Percentiles rank a stretch among this genome's conserved stretches.
These are phyloP conservation scores for Melanogaster broomeanus DNA, from an alignment of 768 basidiomycete species.

Conservation along the genomic window DNA sequence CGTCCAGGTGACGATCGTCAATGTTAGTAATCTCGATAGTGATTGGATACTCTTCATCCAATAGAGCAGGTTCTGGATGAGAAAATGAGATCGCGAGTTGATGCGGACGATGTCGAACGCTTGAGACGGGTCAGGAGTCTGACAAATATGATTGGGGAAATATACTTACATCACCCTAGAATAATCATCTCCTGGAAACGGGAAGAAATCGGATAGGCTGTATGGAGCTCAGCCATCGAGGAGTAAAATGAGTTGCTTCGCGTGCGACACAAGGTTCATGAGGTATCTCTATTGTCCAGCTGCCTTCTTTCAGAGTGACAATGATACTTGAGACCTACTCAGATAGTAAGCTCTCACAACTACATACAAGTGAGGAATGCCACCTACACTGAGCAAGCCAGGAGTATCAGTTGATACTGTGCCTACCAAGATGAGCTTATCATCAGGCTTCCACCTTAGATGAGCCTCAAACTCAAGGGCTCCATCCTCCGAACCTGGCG, in stretches of 20 bases:
- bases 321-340: conserved; percentile 46
- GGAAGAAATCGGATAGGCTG: conserved; percentile 56
- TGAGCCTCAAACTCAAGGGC: conserved; percentile 35
- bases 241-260: conserved; percentile 27
- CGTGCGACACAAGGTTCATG: conserved; percentile 45
- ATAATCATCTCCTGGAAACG: conserved; percentile 46
- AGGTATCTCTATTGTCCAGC: conserved; percentile 69
- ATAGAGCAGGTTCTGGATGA: conserved; percentile 69
- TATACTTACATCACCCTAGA: conserved; percentile 49
- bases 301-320: conserved; percentile 55
- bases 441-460: conserved; percentile 61
- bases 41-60: conserved; percentile 83
- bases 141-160: background rate
- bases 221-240: conserved; percentile 61
- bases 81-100: conserved; percentile 52
- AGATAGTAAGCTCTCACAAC: background rate
- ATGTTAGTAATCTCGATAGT: conserved; percentile 66
- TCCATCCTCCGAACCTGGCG: conserved; percentile 24
- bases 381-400: conserved; percentile 53
- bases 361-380: background rate
- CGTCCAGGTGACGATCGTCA: conserved; percentile 69
- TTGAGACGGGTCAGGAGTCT: conserved; percentile 25
- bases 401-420: conserved; percentile 53
- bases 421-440: conserved; percentile 61
- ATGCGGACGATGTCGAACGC: conserved; percentile 67